Percentiles rank a stretch among this genome's conserved stretches.
Evolutionary conservation across 164 flowering plant species (phyloP).

Genomic region (Vitis cinerea): DNA sequence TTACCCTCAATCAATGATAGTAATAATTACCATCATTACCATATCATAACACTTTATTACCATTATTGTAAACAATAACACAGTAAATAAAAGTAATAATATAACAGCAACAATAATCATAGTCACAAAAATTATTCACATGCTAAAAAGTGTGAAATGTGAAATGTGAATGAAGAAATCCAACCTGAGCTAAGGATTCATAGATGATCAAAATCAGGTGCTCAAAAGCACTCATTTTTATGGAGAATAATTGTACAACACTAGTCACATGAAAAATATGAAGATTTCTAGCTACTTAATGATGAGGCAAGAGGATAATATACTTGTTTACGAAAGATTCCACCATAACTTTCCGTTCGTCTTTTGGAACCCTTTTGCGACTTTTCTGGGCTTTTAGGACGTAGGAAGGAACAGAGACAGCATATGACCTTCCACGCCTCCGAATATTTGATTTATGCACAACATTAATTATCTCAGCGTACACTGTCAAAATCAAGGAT

Average conservation of each 20-base stretch:
- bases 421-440: slow-evolving; percentile 40
- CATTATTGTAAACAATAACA: too few species aligned
- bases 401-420: slow-evolving; percentile 50
- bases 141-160: too few species aligned
- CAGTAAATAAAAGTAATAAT: too few species aligned
- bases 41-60: too few species aligned
- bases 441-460: slow-evolving; percentile 10
- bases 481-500: slow-evolving; percentile 8
- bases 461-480: slow-evolving; percentile 3
- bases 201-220: background rate
- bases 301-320: background rate
- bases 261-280: too few species aligned
- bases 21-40: background rate
- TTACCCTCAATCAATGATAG: background rate
- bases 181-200: background rate
- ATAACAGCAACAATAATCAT: too few species aligned
- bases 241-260: too few species aligned
- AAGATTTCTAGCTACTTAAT: background rate
- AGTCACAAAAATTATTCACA: too few species aligned
- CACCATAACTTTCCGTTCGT: slow-evolving; percentile 50
- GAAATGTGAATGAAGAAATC: background rate
- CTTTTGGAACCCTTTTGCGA: slow-evolving; percentile 34
- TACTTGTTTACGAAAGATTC: slow-evolving; percentile 54
- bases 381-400: slow-evolving; percentile 20
- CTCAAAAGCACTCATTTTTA: too few species aligned